Percentiles rank a stretch among this genome's conserved stretches.
Evolutionary conservation across 2,329 filamentous ascomycete species (phyloP).

Genomic region (Trichoderma cornu-damae): DNA sequence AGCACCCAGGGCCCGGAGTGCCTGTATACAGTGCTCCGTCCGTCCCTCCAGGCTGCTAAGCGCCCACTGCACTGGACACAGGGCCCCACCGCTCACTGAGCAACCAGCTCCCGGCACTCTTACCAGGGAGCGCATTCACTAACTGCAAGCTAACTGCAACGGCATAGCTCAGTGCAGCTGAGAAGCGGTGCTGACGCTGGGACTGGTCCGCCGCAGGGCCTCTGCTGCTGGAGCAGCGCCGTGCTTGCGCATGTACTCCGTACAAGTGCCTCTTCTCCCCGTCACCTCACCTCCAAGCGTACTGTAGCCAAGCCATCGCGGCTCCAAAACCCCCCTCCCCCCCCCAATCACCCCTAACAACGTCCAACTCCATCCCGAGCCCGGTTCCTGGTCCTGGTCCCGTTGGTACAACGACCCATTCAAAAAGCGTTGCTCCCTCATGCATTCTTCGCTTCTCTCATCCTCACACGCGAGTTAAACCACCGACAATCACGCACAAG

Average conservation of each 20-base stretch:
- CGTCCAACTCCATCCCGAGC: conserved; percentile 28
- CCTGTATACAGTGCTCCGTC: too few species aligned
- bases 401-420: conserved; percentile 28
- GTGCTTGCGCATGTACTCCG: background rate
- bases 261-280: background rate
- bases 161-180: conserved; percentile 17
- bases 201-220: conserved; percentile 11
- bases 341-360: conserved; percentile 30
- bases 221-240: background rate
- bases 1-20: too few species aligned
- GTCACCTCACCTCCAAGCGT: background rate
- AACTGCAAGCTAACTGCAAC: conserved; percentile 12
- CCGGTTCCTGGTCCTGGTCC: conserved; percentile 23
- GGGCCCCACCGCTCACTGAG: conserved; percentile 18
- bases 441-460: conserved; percentile 28
- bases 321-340: conserved; percentile 5
- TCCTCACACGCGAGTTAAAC: conserved; percentile 24
- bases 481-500: conserved; percentile 20
- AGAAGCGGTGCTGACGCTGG: conserved; percentile 17
- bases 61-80: conserved; percentile 18
- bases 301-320: conserved; percentile 10
- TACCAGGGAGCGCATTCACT: conserved; percentile 13
- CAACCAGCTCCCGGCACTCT: conserved; percentile 15
- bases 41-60: conserved; percentile 16
- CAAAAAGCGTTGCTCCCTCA: conserved; percentile 39